Percentiles rank a stretch among this genome's conserved stretches.
phyloP scores from a whole-genome alignment of 2,329 filamentous ascomycete species.

The Neoascochyta sp. region DNA sequence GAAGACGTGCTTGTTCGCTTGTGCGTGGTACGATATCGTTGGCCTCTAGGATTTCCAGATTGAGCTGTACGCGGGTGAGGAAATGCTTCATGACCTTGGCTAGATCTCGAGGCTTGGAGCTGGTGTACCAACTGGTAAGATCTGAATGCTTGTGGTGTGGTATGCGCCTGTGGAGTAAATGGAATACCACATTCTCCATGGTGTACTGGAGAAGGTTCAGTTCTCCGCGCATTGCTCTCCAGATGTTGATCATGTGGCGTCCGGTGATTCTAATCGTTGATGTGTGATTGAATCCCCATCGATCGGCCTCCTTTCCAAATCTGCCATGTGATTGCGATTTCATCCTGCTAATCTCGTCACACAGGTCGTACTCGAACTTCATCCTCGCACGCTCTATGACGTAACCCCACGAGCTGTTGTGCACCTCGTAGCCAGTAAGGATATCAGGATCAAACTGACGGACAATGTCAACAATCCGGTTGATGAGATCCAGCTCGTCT shows the following conservation, averaged over 20 bases:
- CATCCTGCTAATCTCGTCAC: slow-evolving; percentile 86
- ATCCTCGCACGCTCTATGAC: slow-evolving; percentile 81
- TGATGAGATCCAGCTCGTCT: slow-evolving; percentile 80
- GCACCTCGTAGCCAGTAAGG: slow-evolving; percentile 90
- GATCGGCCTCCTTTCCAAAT: slow-evolving; percentile 80
- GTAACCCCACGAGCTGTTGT: slow-evolving; percentile 92
- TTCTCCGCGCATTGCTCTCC: slow-evolving; percentile 93
- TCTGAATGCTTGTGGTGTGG: slow-evolving; percentile 80
- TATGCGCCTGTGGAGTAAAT: slow-evolving; percentile 79
- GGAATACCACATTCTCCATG: slow-evolving; percentile 92
- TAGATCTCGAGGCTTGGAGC: slow-evolving; percentile 64
- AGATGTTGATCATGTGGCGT: slow-evolving; percentile 93
- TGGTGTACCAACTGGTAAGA: slow-evolving; percentile 78
- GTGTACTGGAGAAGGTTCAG: slow-evolving; percentile 90
- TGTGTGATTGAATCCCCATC: slow-evolving; percentile 91
- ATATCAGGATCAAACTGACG: slow-evolving; percentile 84
- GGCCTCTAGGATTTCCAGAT: slow-evolving; percentile 85
- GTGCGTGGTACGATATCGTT: slow-evolving; percentile 87
- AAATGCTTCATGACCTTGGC: slow-evolving; percentile 76
- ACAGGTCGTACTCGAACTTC: slow-evolving; percentile 86
- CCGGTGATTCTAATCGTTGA: slow-evolving; percentile 91
- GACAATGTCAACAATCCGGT: slow-evolving; percentile 82
- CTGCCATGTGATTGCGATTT: slow-evolving; percentile 77
- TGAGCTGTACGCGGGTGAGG: slow-evolving; percentile 67
- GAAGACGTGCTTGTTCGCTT: slow-evolving; percentile 86